phyloP scores from a whole-genome alignment of 2,329 filamentous ascomycete genomes.

The Microsporum audouinii region DNA sequence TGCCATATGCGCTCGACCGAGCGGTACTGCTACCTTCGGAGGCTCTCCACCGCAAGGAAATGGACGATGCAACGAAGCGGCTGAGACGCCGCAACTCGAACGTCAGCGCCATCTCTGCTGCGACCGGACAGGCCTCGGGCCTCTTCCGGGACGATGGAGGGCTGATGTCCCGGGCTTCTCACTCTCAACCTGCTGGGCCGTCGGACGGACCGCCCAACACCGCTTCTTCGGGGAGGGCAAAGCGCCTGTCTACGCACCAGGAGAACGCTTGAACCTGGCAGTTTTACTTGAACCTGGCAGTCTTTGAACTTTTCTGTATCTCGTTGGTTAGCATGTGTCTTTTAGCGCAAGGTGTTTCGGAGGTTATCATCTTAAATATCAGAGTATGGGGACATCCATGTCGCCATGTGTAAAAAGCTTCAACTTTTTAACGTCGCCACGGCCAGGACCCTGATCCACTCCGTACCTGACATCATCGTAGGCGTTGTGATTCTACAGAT shows the following conservation, averaged over 20 bases:
- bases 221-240: background rate
- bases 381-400: no score
- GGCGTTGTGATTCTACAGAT: no score
- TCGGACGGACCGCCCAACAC: background rate
- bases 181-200: background rate
- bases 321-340: background rate
- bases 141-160: background rate
- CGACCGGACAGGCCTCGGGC: background rate
- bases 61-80: slow-evolving; percentile 39
- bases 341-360: background rate
- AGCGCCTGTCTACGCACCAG: background rate
- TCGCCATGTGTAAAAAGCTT: no score
- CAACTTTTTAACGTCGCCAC: no score
- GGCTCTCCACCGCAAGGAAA: slow-evolving; percentile 50
- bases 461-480: no score
- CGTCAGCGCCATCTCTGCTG: slow-evolving; percentile 17
- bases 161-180: background rate
- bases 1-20: slow-evolving; percentile 57
- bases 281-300: background rate
- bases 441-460: no score
- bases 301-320: background rate
- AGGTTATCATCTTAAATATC: background rate
- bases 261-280: background rate
- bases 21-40: slow-evolving; percentile 59
- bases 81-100: slow-evolving; percentile 30